Percentiles rank a stretch among this genome's conserved stretches.
Evolutionary conservation across 345 rosid species (phyloP).

Genomic region (Aquilaria sinensis): DNA sequence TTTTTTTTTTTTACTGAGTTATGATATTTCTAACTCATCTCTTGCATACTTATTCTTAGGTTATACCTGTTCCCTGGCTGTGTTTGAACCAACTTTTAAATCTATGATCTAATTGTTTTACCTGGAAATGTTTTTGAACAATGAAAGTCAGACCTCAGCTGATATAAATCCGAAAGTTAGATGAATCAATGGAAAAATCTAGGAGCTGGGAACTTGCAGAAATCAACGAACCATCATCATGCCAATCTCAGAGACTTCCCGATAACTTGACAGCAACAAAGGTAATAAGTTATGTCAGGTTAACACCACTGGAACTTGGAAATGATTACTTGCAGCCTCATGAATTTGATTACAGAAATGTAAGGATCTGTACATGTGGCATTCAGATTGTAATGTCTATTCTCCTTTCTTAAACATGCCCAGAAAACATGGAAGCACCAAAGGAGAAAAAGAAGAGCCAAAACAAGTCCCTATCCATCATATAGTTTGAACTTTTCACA

Average conservation of each 20-base stretch:
- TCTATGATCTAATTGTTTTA: neutral
- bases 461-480: no score
- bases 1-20: no score
- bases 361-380: neutral
- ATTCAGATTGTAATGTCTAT: neutral
- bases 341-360: neutral
- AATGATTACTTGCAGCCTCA: neutral
- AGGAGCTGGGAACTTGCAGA: conserved; percentile 64
- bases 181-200: conserved; percentile 50
- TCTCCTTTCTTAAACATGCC: neutral
- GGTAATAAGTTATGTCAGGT: conserved; percentile 31
- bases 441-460: no score
- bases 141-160: conserved; percentile 41
- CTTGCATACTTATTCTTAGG: no score
- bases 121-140: conserved; percentile 35
- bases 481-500: neutral
- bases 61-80: no score
- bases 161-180: conserved; percentile 65
- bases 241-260: conserved; percentile 62
- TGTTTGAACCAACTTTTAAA: no score
- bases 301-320: neutral
- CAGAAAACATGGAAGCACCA: no score
- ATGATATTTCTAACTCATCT: no score
- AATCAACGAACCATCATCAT: conserved; percentile 65
- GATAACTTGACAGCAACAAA: conserved; percentile 45